Conservation (phyloP, 1,284 basidiomycete species). For the Cutaneotrichosporon daszewskae region DNA sequence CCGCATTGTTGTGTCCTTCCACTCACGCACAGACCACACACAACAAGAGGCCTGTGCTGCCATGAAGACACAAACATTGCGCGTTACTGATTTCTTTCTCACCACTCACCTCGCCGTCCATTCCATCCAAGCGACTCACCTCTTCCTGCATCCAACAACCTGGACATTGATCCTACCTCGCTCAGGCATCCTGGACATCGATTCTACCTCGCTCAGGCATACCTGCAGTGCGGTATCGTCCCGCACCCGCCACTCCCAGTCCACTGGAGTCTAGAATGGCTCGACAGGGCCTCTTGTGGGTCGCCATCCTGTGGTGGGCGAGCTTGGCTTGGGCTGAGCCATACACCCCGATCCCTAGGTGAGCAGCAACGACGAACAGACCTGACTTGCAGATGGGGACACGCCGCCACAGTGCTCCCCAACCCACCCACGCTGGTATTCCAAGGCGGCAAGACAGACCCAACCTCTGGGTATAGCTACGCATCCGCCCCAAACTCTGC, state of each 20-base stretch:
- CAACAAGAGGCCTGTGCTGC: no score
- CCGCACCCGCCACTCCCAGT: no score
- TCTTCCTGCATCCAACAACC: background rate
- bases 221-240: no score
- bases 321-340: no score
- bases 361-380: no score
- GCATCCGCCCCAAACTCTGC: constrained; percentile 64
- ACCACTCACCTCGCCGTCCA: background rate
- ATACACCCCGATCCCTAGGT: no score
- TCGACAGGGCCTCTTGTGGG: no score
- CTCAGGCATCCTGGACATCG: background rate
- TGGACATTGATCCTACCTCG: background rate
- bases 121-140: background rate
- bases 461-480: constrained; percentile 63
- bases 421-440: constrained; percentile 57
- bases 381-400: constrained; percentile 65
- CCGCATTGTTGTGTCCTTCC: no score
- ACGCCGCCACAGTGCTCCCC: constrained; percentile 59
- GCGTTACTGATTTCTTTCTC: constrained; percentile 6
- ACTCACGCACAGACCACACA: no score
- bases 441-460: constrained; percentile 72
- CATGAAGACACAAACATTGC: background rate
- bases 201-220: no score
- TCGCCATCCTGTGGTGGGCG: no score
- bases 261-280: no score